Conservation (phyloP, 2,329 filamentous ascomycete species). For the Fusarium bactridioides region DNA sequence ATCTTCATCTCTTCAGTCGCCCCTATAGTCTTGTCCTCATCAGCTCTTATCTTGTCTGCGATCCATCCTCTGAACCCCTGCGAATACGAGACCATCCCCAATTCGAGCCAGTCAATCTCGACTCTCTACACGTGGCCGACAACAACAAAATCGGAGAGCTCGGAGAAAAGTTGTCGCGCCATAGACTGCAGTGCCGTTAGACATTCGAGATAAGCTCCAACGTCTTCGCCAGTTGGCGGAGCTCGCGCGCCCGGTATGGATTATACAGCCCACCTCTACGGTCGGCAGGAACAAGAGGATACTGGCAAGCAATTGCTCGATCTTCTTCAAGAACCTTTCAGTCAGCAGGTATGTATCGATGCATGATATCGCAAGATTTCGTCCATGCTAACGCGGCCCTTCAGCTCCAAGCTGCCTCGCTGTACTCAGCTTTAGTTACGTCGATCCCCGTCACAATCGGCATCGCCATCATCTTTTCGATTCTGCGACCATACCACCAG, state of each 20-base stretch:
- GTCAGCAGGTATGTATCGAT: constrained; percentile 51
- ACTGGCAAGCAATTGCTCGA: constrained; percentile 56
- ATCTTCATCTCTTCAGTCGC: neutral
- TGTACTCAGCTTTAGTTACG: constrained; percentile 81
- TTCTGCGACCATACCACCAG: constrained; percentile 89
- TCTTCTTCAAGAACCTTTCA: constrained; percentile 61
- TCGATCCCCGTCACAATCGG: constrained; percentile 78
- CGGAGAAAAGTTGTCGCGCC: neutral
- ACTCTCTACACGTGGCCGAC: constrained; percentile 5
- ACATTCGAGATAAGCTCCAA: constrained; percentile 16
- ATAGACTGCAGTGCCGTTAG: neutral
- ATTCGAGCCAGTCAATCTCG: neutral
- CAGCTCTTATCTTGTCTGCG: constrained; percentile 12
- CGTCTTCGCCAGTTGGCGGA: constrained; percentile 39
- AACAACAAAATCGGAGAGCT: neutral
- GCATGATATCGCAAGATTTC: neutral
- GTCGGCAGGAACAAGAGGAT: constrained; percentile 37
- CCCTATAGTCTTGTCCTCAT: constrained; percentile 2
- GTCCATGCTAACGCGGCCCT: constrained; percentile 5
- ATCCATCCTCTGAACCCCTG: constrained; percentile 1
- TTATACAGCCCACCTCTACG: constrained; percentile 17
- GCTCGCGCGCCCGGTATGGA: constrained; percentile 38
- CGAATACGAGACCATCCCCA: constrained; percentile 26
- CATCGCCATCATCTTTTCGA: constrained; percentile 83
- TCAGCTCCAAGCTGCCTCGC: constrained; percentile 55